Conservation (phyloP, 768 basidiomycete species). For the Xerocomellus dryophilus region DNA sequence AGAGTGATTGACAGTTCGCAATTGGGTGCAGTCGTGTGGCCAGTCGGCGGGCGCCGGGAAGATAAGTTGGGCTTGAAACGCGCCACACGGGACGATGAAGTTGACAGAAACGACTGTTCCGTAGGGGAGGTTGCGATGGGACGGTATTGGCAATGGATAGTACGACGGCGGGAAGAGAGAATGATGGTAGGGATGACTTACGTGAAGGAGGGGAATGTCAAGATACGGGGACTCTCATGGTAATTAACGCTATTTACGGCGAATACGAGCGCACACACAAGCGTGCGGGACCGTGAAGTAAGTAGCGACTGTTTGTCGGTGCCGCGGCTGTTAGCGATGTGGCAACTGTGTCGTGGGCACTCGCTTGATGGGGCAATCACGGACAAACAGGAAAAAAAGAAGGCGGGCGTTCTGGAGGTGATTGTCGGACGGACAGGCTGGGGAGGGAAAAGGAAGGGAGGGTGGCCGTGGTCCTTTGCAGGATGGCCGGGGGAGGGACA, state of each 20-base stretch:
- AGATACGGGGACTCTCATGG: conserved; percentile 1
- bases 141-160: too few relatives aligned
- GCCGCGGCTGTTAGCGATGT: neutral
- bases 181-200: neutral
- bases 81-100: neutral
- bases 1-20: neutral
- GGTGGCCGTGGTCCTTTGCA: too few relatives aligned
- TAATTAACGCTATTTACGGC: conserved; percentile 3
- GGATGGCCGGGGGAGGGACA: neutral
- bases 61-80: neutral
- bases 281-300: conserved; percentile 1
- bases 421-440: neutral
- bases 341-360: neutral
- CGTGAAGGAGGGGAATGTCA: neutral
- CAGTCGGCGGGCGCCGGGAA: too few relatives aligned
- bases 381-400: neutral
- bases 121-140: too few relatives aligned
- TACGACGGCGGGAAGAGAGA: neutral
- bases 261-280: neutral
- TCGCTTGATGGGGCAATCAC: neutral
- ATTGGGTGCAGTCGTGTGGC: neutral
- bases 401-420: conserved; percentile 1
- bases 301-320: neutral
- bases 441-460: too few relatives aligned
- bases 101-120: too few relatives aligned